Evolutionary conservation across 768 basidiomycete species (phyloP), one percentile per base, ranked within the genome.

Genomic region (Pholiota microspora): DNA sequence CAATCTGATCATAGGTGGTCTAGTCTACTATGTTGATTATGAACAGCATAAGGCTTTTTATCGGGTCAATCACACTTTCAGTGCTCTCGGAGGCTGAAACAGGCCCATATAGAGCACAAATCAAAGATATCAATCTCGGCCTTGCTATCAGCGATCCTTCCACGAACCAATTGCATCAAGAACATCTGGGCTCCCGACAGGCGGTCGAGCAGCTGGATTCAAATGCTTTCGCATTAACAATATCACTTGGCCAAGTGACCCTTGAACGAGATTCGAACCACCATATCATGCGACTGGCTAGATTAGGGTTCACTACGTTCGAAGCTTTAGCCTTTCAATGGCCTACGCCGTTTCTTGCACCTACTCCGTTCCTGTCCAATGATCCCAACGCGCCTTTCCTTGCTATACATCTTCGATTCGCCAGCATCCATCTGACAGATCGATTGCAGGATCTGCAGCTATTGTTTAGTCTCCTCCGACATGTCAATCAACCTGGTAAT

Each of bases 311-410:
- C 4, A 51, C 78, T 13, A 59, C 71, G 29, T 56, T 80, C 23
- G 68, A 77, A 45, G 64, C 71, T 1, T 67, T 87, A 21, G 67
- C 76, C 18, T 77, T 77, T 2, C 82, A 84, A 64, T 90, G 86
- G 86, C 83, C 85, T 7, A 66, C 77, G 36, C 79, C 78, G n/a
- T 79, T 79, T 73, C 67, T 86, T 27, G 68, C 68, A 28, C 67
- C 75, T 2, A 71, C 78, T 18, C 70, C 77, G 0, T 82, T 85
- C 60, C 64, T 85, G 40, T 57, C 69, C 10, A 82, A 80, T 21
- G 85, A 86, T 61, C 78, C 83, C 7, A 85, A 84, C 62, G 73
- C 78, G 8, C 76, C 88, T 9, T 71, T 85, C 10, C 45, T 88
- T 16, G 78, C 78, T 24, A 61, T 84, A 18, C 75, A 73, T 32